Evolutionary conservation across 371 early-diverging fungal species (phyloP), one percentile per base, ranked within the genome.

Genomic region (Conidiobolus incongruus): DNA sequence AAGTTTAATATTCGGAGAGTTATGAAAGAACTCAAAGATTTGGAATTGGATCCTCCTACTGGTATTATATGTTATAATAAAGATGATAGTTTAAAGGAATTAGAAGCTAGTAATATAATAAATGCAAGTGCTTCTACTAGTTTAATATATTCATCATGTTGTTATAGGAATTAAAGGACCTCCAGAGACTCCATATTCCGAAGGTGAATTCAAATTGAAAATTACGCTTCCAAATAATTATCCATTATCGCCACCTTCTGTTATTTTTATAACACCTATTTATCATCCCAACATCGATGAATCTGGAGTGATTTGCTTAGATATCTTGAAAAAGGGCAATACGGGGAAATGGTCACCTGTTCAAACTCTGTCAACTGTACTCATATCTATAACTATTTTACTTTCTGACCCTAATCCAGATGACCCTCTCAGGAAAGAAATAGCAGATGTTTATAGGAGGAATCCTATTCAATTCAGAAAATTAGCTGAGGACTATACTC

Each of bases 271-370:
- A 59, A 94, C 98, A 40, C 83, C 85, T 59, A 95, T 99, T 57
- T 98, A 96, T 66, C 99, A 99, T 66, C 99, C 99, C 28, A 97
- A 98, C 62, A 93, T 97, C 56, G 98, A 99, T 64, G 87, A 87
- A 59, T 75, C 89, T 32, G 99, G 99, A 7, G 80, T 98, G 47
- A 95, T 99, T 47, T 99, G 99, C 54, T 63, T 65, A 3, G 65
- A 66, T 48, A 57, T 70, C 12, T 45, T 72, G 6, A 67, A 67
- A 46, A 63, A 46, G 31, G 16, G 50, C 7, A 35, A 15, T 20
- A 22, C 40, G 48, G 58, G 58, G 4, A 30, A 22, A 10, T 58
- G 58, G 58, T 26, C 35, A 10, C 52, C 58, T 3, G 47, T 52
- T 22, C 44, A 48, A 19, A 58, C 44, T 37, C 41, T 58, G 8